Percentiles rank a stretch among this genome's conserved stretches.
Conservation (phyloP, 108 stramenopile species). For the Pinguiococcus pyrenoidosus region DNA sequence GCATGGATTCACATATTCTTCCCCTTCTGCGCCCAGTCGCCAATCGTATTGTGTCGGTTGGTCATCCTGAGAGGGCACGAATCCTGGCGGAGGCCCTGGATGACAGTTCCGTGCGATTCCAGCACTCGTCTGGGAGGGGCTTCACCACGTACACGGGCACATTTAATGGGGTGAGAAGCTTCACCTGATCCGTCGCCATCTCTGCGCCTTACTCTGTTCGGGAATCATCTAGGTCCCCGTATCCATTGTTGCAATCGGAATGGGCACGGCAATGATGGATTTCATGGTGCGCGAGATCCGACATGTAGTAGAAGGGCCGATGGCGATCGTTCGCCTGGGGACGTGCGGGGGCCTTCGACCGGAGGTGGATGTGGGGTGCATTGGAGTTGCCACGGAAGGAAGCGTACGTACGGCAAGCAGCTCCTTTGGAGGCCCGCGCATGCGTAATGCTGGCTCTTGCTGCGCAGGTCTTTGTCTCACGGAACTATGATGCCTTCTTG, state of each 20-base stretch:
- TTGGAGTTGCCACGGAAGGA: constrained; percentile 25
- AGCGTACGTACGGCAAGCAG: too few relatives aligned
- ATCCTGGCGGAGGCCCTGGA: constrained; percentile 1
- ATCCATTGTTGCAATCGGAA: constrained; percentile 27
- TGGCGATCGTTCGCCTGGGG: constrained; percentile 24
- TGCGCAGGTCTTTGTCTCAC: background rate
- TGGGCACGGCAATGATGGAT: constrained; percentile 37
- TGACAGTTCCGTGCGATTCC: background rate
- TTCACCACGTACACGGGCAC: constrained; percentile 32
- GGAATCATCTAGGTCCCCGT: too few relatives aligned
- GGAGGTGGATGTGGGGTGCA: constrained; percentile 11
- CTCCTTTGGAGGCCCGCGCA: too few relatives aligned
- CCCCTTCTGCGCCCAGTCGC: constrained; percentile 12
- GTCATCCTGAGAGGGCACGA: background rate
- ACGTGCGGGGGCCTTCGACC: constrained; percentile 25
- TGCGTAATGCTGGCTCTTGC: constrained; percentile 17
- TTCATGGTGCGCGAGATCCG: constrained; percentile 31
- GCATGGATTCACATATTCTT: too few relatives aligned
- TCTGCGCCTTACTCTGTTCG: too few relatives aligned
- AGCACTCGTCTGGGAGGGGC: constrained; percentile 7
- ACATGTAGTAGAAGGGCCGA: constrained; percentile 6
- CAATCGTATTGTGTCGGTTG: constrained; percentile 7
- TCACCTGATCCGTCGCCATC: too few relatives aligned
- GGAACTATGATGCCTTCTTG: background rate
- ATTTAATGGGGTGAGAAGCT: constrained; percentile 15